Evolutionary conservation across 2,329 filamentous ascomycete species (phyloP).

Genomic region (Phialophora expanda): DNA sequence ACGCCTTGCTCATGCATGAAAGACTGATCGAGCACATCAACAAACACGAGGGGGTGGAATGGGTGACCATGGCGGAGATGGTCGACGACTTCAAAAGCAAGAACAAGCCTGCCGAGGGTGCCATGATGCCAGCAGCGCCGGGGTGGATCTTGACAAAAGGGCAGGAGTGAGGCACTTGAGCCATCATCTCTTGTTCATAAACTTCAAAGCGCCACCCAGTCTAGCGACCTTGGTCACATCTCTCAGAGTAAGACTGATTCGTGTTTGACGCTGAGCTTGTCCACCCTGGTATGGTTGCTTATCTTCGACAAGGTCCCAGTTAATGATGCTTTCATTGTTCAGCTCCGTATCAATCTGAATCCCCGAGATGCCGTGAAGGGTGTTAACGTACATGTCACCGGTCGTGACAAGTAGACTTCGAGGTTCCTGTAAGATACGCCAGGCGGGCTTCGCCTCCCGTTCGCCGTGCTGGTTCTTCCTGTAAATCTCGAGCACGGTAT

Average conservation of each 20-base stretch:
- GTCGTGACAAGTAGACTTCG: constrained; percentile 70
- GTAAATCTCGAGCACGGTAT: constrained; percentile 78
- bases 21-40: constrained; percentile 73
- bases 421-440: constrained; percentile 79
- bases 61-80: constrained; percentile 68
- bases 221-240: constrained; percentile 85
- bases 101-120: constrained; percentile 62
- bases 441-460: constrained; percentile 44
- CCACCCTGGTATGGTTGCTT: constrained; percentile 47
- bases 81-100: constrained; percentile 73
- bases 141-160: constrained; percentile 18
- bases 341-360: constrained; percentile 68
- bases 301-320: constrained; percentile 62
- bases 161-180: constrained; percentile 5
- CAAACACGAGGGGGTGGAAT: constrained; percentile 58
- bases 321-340: constrained; percentile 52
- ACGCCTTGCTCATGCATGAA: constrained; percentile 75
- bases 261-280: constrained; percentile 55
- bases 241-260: constrained; percentile 70
- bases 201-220: constrained; percentile 58
- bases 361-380: constrained; percentile 65
- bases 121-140: constrained; percentile 62
- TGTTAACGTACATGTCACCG: constrained; percentile 59
- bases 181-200: constrained; percentile 33
- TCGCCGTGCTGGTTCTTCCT: constrained; percentile 53